Conservation (phyloP, 495 filamentous ascomycete species). For the Umbilicaria muhlenbergii region DNA sequence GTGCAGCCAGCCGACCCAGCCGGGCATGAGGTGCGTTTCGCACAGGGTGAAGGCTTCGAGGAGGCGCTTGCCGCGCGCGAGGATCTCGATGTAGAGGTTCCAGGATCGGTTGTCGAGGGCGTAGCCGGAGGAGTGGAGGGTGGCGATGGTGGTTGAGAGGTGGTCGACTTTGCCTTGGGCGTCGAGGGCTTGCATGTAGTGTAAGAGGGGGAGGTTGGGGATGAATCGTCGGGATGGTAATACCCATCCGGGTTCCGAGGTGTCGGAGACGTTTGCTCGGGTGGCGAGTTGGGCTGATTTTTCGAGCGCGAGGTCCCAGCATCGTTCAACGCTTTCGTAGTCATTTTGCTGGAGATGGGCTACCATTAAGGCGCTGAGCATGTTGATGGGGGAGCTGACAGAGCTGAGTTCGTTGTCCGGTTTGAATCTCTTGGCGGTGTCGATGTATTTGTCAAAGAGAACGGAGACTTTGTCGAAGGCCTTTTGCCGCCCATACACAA, state of each 20-base stretch:
- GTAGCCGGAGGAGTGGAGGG: conserved; percentile 47
- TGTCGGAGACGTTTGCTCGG: conserved; percentile 11
- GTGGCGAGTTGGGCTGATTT: conserved; percentile 31
- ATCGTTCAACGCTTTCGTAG: conserved; percentile 41
- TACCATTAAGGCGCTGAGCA: conserved; percentile 52
- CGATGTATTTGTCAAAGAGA: conserved; percentile 38
- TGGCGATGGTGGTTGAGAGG: conserved; percentile 31
- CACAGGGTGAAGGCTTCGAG: conserved; percentile 46
- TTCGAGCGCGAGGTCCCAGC: conserved; percentile 45
- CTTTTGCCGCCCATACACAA: conserved; percentile 40
- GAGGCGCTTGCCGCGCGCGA: conserved; percentile 24
- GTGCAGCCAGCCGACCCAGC: conserved; percentile 54
- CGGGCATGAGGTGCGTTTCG: conserved; percentile 57
- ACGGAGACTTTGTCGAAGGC: conserved; percentile 36
- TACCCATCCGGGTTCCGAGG: conserved; percentile 18
- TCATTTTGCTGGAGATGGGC: conserved; percentile 37
- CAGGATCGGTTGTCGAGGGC: conserved; percentile 40
- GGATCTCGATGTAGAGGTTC: conserved; percentile 32
- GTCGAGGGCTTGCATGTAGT: conserved; percentile 44
- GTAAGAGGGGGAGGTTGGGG: conserved; percentile 36
- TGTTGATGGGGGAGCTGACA: conserved; percentile 29
- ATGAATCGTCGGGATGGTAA: conserved; percentile 40
- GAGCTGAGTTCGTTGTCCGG: conserved; percentile 12
- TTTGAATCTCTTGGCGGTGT: conserved; percentile 16
- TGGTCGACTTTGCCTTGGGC: conserved; percentile 27